A percentile compares a stretch with the other conserved stretches of the same genome.
phyloP scores from a whole-genome alignment of 1,139 yeast species.

The Pichia sp. region DNA sequence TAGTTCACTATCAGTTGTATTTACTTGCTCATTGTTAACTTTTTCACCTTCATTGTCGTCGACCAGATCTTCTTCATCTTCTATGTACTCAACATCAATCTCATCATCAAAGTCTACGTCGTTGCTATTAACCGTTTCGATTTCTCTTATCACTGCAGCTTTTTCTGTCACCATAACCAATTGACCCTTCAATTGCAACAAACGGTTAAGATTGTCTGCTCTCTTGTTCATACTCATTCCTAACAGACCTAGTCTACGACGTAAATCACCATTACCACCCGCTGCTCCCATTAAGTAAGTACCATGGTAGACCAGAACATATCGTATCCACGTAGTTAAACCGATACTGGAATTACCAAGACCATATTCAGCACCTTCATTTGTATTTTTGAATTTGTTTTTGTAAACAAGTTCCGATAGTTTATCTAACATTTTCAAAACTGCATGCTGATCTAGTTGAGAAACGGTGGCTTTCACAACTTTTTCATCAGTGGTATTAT shows the following conservation, averaged over 20 bases:
- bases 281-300: constrained; percentile 42
- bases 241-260: constrained; percentile 56
- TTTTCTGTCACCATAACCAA: constrained; percentile 65
- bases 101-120: constrained; percentile 35
- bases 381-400: constrained; percentile 29
- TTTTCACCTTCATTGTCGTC: constrained; percentile 24
- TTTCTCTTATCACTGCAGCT: constrained; percentile 56
- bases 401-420: constrained; percentile 80
- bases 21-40: no score
- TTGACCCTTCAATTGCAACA: constrained; percentile 77
- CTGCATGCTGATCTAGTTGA: constrained; percentile 45
- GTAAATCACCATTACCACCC: constrained; percentile 27
- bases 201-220: constrained; percentile 67
- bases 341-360: constrained; percentile 10
- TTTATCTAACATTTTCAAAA: constrained; percentile 70
- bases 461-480: constrained; percentile 39
- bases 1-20: no score
- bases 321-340: constrained; percentile 83
- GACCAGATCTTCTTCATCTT: constrained; percentile 28
- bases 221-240: constrained; percentile 72
- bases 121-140: constrained; percentile 24
- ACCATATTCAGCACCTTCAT: constrained; percentile 40
- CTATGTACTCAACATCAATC: constrained; percentile 33
- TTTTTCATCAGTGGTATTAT: constrained; percentile 61
- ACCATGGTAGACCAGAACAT: constrained; percentile 90